phyloP scores from a whole-genome alignment of 176 grass and related monocot species.

The Puccinellia tenuiflora region DNA sequence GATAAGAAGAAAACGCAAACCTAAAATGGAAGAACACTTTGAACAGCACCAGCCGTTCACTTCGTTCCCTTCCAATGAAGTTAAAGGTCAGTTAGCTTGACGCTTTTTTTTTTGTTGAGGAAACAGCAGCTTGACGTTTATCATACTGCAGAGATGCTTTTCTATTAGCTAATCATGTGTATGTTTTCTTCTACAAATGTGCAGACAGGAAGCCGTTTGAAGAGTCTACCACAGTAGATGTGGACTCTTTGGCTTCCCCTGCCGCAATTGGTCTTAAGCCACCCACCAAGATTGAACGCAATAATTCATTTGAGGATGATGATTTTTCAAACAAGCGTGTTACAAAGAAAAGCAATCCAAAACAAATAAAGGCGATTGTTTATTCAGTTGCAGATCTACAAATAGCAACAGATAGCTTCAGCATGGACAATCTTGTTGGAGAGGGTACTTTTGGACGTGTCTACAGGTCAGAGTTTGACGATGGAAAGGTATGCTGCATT shows the following conservation, averaged over 20 bases:
- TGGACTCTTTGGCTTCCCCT: conserved; percentile 42
- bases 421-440: conserved; percentile 73
- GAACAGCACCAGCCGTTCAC: conserved; percentile 75
- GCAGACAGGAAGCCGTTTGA: conserved; percentile 56
- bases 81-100: conserved; percentile 51
- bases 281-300: conserved; percentile 60
- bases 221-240: conserved; percentile 42
- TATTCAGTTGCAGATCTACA: conserved; percentile 98
- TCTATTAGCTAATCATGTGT: conserved; percentile 13
- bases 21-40: conserved; percentile 43
- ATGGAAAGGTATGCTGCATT: conserved; percentile 67
- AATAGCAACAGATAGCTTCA: conserved; percentile 94
- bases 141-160: not conserved
- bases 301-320: conserved; percentile 78
- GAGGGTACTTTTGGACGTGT: conserved; percentile 95
- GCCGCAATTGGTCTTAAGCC: conserved; percentile 64
- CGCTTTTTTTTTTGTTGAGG: not conserved
- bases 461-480: conserved; percentile 78
- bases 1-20: conserved; percentile 53
- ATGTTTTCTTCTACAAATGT: conserved; percentile 9
- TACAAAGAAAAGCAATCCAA: conserved; percentile 41
- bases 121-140: not conserved
- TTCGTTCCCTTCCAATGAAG: conserved; percentile 58
- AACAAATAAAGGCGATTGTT: conserved; percentile 60
- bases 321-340: conserved; percentile 61